Conservation (phyloP, 495 filamentous ascomycete species). For the Neurospora sp. region DNA sequence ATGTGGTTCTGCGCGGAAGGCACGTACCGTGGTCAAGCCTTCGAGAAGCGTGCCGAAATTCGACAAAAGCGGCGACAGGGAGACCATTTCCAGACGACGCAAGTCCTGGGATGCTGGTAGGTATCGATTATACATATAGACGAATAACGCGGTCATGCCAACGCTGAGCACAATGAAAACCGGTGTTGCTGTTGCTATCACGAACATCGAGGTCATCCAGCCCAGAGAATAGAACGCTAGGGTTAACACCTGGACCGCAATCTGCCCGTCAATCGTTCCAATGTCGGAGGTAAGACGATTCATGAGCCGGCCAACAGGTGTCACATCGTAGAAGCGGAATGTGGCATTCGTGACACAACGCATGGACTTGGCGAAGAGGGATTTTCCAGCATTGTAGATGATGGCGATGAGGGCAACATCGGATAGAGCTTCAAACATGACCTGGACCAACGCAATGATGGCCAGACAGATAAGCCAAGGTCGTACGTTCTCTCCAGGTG, state of each 20-base stretch:
- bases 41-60: slow-evolving; percentile 76
- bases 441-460: slow-evolving; percentile 46
- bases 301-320: slow-evolving; percentile 74
- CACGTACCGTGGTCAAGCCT: slow-evolving; percentile 68
- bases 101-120: slow-evolving; percentile 75
- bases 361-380: slow-evolving; percentile 60
- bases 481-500: slow-evolving; percentile 52
- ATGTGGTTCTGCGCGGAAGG: slow-evolving; percentile 59
- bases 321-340: slow-evolving; percentile 81
- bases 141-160: slow-evolving; percentile 49
- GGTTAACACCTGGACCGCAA: slow-evolving; percentile 55
- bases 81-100: slow-evolving; percentile 74
- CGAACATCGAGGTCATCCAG: slow-evolving; percentile 59
- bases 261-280: slow-evolving; percentile 68
- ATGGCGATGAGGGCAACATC: slow-evolving; percentile 57
- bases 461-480: slow-evolving; percentile 67
- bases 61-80: slow-evolving; percentile 68
- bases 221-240: slow-evolving; percentile 54
- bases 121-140: slow-evolving; percentile 59
- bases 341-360: slow-evolving; percentile 61
- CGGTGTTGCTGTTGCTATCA: slow-evolving; percentile 68
- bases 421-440: slow-evolving; percentile 42
- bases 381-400: slow-evolving; percentile 61
- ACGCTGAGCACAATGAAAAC: slow-evolving; percentile 61
- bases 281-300: slow-evolving; percentile 81